Conservation (phyloP, 331 rosid species). For the Rosa hybrid region DNA sequence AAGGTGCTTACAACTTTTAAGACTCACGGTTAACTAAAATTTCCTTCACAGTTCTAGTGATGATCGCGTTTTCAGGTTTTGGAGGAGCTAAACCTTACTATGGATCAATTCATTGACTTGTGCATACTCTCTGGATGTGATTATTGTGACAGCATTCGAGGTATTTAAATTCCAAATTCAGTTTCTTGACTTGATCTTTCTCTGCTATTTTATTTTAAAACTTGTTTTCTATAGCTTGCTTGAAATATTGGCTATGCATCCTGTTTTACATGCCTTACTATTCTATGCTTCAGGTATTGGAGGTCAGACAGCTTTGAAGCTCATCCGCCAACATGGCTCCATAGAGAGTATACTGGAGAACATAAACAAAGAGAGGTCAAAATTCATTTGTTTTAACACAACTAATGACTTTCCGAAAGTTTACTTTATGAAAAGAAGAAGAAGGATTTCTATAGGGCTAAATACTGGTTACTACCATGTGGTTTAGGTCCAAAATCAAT, state of each 20-base stretch:
- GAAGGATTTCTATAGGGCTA: background rate
- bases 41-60: slow-evolving; percentile 27
- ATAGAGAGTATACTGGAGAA: slow-evolving; percentile 86
- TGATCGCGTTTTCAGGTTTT: slow-evolving; percentile 56
- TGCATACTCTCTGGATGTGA: slow-evolving; percentile 98
- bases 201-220: background rate
- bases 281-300: slow-evolving; percentile 73
- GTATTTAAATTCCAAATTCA: slow-evolving; percentile 34
- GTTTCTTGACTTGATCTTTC: background rate
- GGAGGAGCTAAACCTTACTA: slow-evolving; percentile 79
- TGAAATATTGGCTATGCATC: slow-evolving; percentile 21
- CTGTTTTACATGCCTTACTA: slow-evolving; percentile 17
- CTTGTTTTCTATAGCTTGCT: background rate
- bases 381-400: background rate
- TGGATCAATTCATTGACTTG: slow-evolving; percentile 95
- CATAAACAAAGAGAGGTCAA: slow-evolving; percentile 59
- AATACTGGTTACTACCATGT: too few species aligned
- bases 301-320: slow-evolving; percentile 91
- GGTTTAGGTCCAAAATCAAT: too few species aligned
- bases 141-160: slow-evolving; percentile 92
- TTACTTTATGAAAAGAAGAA: background rate
- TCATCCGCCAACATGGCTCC: slow-evolving; percentile 89
- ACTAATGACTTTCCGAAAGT: background rate
- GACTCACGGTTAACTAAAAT: slow-evolving; percentile 5
- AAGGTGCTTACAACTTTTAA: slow-evolving; percentile 58